phyloP scores from a whole-genome alignment of 1,139 yeast species.

The Debaryomyces subglobosus region DNA sequence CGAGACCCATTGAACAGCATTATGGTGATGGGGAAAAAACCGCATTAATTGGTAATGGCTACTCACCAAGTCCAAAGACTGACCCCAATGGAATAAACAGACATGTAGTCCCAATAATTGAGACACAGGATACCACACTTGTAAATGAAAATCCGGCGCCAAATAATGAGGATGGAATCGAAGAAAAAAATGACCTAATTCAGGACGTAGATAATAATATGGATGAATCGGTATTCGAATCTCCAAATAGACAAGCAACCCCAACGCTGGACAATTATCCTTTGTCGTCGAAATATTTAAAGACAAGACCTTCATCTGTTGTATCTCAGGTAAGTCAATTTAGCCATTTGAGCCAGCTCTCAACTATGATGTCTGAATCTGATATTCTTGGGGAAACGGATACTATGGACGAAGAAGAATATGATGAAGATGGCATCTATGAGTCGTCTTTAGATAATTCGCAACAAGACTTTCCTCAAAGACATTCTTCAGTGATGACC shows the following conservation, averaged over 20 bases:
- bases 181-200: not conserved
- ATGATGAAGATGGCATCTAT: constrained; percentile 37
- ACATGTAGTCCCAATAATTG: not conserved
- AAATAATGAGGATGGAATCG: not conserved
- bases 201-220: not conserved
- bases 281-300: constrained; percentile 2
- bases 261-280: constrained; percentile 6
- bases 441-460: constrained; percentile 36
- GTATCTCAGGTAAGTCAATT: constrained; percentile 63
- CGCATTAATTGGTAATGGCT: not conserved
- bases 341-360: constrained; percentile 59
- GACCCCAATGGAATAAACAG: not conserved
- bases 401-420: constrained; percentile 46
- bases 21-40: not conserved
- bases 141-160: not conserved
- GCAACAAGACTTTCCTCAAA: constrained; percentile 21
- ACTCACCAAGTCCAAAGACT: constrained; percentile 2
- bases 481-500: constrained; percentile 1
- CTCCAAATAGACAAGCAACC: constrained; percentile 9
- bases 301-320: constrained; percentile 64
- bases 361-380: constrained; percentile 52
- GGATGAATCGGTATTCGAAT: constrained; percentile 2
- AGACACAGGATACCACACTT: constrained; percentile 1
- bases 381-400: constrained; percentile 50
- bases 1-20: not conserved